phyloP scores from a whole-genome alignment of 768 basidiomycete species.

The Leccinum arenicola region DNA sequence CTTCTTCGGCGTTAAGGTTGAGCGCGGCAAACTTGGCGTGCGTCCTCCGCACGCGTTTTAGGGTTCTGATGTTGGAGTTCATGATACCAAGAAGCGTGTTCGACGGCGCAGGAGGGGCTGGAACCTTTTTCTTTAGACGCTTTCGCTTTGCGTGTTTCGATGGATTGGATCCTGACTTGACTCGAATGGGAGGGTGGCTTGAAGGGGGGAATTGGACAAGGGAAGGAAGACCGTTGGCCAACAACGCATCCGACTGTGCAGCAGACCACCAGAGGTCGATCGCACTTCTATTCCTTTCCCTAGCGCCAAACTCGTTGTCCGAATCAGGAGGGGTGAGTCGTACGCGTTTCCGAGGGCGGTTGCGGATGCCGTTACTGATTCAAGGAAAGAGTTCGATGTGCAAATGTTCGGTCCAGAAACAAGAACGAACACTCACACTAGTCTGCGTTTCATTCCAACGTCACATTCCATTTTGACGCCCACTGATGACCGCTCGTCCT shows the following conservation, averaged over 20 bases:
- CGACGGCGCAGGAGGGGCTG: slow-evolving; percentile 24
- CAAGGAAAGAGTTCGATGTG: neutral
- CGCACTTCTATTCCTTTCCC: slow-evolving; percentile 39
- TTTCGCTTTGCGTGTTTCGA: slow-evolving; percentile 20
- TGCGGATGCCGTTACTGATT: slow-evolving; percentile 23
- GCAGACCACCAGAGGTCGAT: slow-evolving; percentile 76
- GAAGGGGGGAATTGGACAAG: slow-evolving; percentile 36
- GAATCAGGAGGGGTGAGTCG: slow-evolving; percentile 45
- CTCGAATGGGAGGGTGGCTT: slow-evolving; percentile 4
- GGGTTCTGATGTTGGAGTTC: slow-evolving; percentile 74
- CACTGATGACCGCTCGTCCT: slow-evolving; percentile 27
- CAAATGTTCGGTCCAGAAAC: neutral
- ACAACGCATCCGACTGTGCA: slow-evolving; percentile 55
- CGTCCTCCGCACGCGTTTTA: slow-evolving; percentile 69
- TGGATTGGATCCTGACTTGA: slow-evolving; percentile 13
- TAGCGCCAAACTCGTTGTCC: slow-evolving; percentile 26
- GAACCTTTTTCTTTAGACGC: slow-evolving; percentile 22
- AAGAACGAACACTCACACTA: slow-evolving; percentile 17
- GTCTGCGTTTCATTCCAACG: slow-evolving; percentile 64
- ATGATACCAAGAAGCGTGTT: slow-evolving; percentile 62
- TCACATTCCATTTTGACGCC: slow-evolving; percentile 28
- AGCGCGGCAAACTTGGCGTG: slow-evolving; percentile 70
- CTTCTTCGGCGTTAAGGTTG: slow-evolving; percentile 34
- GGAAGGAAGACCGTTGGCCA: slow-evolving; percentile 62
- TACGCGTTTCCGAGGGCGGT: slow-evolving; percentile 61